Percentiles rank a stretch among this genome's conserved stretches.
phyloP scores from a whole-genome alignment of 2,329 filamentous ascomycete species.

The Trichoderma sp. region DNA sequence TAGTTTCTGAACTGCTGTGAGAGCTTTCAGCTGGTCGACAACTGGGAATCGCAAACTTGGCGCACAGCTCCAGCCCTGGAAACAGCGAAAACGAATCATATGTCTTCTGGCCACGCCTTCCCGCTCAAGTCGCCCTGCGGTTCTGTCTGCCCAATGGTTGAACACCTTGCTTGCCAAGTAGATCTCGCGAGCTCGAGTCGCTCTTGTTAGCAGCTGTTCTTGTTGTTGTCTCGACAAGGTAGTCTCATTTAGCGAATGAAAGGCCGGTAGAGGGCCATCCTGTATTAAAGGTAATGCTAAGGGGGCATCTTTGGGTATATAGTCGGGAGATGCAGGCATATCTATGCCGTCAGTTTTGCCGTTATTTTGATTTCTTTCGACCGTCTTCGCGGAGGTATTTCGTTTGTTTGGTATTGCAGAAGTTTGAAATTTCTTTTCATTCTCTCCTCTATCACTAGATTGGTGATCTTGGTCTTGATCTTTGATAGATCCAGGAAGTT shows the following conservation, averaged over 20 bases:
- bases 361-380: background rate
- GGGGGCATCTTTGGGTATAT: background rate
- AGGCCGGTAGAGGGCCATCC: background rate
- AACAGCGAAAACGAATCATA: slow-evolving; percentile 58
- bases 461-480: background rate
- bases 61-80: slow-evolving; percentile 37
- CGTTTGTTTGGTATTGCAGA: background rate
- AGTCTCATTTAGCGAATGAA: background rate
- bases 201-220: slow-evolving; percentile 45
- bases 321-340: background rate
- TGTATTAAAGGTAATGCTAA: background rate
- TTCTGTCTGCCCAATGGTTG: slow-evolving; percentile 61
- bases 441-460: background rate
- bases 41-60: slow-evolving; percentile 33
- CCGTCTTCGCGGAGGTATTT: background rate
- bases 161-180: slow-evolving; percentile 50
- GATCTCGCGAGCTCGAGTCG: slow-evolving; percentile 61
- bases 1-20: slow-evolving; percentile 35
- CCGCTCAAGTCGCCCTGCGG: slow-evolving; percentile 62
- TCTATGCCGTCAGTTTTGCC: background rate
- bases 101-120: slow-evolving; percentile 68
- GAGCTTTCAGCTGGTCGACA: slow-evolving; percentile 32
- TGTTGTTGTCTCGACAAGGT: background rate
- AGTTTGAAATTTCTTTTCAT: background rate
- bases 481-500: background rate